phyloP scores from a whole-genome alignment of 345 rosid genomes.

The Geranium brycei region DNA sequence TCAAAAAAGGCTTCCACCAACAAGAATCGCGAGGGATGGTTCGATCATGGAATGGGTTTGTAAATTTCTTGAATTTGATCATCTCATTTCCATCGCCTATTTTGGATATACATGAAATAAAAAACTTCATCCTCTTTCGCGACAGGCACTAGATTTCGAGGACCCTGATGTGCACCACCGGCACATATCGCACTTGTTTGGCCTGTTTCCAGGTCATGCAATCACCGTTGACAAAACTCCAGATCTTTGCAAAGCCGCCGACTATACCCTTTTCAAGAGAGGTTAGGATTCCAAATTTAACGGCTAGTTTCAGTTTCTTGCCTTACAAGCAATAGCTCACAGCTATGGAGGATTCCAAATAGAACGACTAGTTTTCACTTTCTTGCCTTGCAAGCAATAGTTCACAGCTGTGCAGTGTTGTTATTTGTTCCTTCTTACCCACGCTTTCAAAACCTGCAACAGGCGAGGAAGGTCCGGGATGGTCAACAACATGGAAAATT shows the following conservation, averaged over 20 bases:
- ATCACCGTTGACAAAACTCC: constrained; percentile 56
- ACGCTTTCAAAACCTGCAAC: constrained; percentile 4
- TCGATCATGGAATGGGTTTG: constrained; percentile 93
- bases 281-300: constrained; percentile 22
- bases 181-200: constrained; percentile 85
- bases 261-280: constrained; percentile 52
- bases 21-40: constrained; percentile 70
- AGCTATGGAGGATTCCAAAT: too few species aligned
- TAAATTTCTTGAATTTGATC: not conserved
- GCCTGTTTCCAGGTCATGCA: constrained; percentile 86
- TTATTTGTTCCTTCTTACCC: too few species aligned
- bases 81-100: not conserved
- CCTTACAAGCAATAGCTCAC: too few species aligned
- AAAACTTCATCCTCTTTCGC: not conserved
- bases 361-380: too few species aligned
- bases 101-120: not conserved
- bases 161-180: constrained; percentile 81
- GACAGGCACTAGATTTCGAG: constrained; percentile 67
- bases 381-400: too few species aligned
- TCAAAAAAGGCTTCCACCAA: constrained; percentile 61
- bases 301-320: too few species aligned
- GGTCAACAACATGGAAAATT: constrained; percentile 90
- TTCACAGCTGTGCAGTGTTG: too few species aligned
- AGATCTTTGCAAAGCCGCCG: constrained; percentile 73
- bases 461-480: constrained; percentile 97